Percentiles rank a stretch among this genome's conserved stretches.
These are phyloP conservation scores for Verticillium klebahnii DNA, from an alignment of 2,329 filamentous ascomycete genomes.

Conservation along the genomic window DNA sequence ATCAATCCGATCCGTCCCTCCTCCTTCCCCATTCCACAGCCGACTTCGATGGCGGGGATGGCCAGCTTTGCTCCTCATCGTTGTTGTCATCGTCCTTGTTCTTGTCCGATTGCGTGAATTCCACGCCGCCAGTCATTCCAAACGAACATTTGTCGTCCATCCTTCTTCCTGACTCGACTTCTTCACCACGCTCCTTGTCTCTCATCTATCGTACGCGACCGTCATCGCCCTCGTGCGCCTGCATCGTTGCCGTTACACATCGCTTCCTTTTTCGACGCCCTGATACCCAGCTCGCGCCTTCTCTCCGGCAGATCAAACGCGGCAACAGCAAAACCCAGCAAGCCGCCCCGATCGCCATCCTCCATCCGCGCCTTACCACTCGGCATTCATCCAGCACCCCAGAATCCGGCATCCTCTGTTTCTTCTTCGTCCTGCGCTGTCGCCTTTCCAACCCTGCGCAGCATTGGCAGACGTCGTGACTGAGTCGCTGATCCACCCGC, in stretches of 20 bases:
- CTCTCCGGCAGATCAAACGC: constrained; percentile 1
- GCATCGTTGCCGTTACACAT: background rate
- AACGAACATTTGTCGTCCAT: background rate
- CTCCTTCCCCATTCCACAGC: background rate
- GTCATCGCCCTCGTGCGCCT: background rate
- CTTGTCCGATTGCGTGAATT: background rate
- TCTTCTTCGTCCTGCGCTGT: background rate
- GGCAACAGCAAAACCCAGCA: background rate
- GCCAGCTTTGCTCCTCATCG: background rate
- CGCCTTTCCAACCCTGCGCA: background rate
- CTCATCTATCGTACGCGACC: background rate
- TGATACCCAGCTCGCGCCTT: constrained; percentile 2
- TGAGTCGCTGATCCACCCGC: background rate
- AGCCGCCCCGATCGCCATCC: background rate
- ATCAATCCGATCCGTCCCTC: background rate
- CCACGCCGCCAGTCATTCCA: constrained; percentile 2
- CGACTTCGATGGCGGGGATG: background rate
- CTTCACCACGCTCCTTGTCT: background rate
- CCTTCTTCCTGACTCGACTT: background rate
- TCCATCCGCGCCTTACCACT: background rate
- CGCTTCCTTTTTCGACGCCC: background rate
- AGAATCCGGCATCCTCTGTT: background rate
- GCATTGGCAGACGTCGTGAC: background rate
- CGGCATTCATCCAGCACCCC: background rate
- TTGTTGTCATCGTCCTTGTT: background rate